Base-by-base conservation (phyloP, 345 rosid species). In the Aegle marmelos region DNA sequence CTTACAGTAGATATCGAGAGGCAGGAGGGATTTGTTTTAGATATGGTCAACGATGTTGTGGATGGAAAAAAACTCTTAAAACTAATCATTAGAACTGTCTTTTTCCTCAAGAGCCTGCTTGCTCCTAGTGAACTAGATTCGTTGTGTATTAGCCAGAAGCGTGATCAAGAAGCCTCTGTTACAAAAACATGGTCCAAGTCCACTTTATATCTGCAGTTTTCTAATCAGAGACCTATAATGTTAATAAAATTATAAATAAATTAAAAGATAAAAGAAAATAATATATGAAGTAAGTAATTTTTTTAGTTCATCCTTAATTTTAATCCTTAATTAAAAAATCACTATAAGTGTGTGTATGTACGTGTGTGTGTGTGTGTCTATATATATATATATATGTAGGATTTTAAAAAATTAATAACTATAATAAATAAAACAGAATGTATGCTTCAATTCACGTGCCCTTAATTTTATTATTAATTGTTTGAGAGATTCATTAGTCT, bases 361-460 rank as follows among this genome's bases (percentile, higher is more conserved):
- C n/a, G 41, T 37, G 39, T 36, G 39, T 36, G 39, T 34, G n/a
- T 34, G 1, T 6, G 1, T 36, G 7, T 37, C 0, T 37, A 8
- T 37, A 37, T 37, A 39, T 39, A 39, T 39, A 7, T 37, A 7
- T 37, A 37, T 39, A 39, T 39, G 9, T 9, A 2, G 45, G 45
- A 41, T 41, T 41, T 41, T 41, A 0, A 2, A 41, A 41, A 41
- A 10, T 10, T 10, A 45, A 45, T 45, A 13, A 45, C 3, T 13
- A 45, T 45, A 45, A 45, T 45, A 45, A 45, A 45, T 45, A 45
- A 45, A 45, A 13, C 16, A 7, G 65, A 74, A 39, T 61, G 61
- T 61, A 60, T 27, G 37, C 68, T 74, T 60, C 33, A n/a, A 45
- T 59, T 41, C 68, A 74, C 58, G 68, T 60, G 77, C 2, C 33